phyloP scores from a whole-genome alignment of 148 eudicot genomes.

The Rhododendron molle region DNA sequence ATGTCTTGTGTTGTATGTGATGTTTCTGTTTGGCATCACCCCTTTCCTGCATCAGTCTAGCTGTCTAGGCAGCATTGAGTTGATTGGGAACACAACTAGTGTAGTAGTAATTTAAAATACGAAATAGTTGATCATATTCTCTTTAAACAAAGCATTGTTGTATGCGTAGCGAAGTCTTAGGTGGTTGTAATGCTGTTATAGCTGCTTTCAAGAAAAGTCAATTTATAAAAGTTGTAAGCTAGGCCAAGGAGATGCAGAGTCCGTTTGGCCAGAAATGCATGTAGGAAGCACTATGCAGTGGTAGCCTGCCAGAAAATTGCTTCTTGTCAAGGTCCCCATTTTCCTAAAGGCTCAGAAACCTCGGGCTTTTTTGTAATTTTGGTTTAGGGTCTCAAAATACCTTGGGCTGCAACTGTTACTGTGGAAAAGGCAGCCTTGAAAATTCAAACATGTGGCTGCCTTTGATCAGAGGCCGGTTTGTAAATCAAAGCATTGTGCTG shows the following conservation, averaged over 20 bases:
- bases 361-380: not conserved
- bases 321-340: not conserved
- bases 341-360: not conserved
- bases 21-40: not conserved
- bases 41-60: not conserved
- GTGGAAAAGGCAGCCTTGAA: not conserved
- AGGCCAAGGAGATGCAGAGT: not conserved
- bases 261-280: not conserved
- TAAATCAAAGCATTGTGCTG: constrained; percentile 1
- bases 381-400: not conserved
- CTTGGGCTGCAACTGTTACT: not conserved
- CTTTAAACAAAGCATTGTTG: not conserved
- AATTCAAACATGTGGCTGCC: not conserved
- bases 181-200: not conserved
- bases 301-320: not conserved
- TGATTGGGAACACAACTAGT: not conserved
- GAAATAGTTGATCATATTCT: not conserved
- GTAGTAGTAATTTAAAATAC: not conserved
- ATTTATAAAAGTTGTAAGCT: not conserved
- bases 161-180: not conserved
- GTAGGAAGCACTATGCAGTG: not conserved
- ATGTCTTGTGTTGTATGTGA: constrained; percentile 2
- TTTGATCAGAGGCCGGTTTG: not conserved
- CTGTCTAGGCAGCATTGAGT: not conserved
- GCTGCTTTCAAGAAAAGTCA: not conserved